Percentiles rank a stretch among this genome's conserved stretches.
These are phyloP conservation scores for Gleditsia sinensis DNA, from an alignment of 306 rosid genomes.

Conservation along the genomic window DNA sequence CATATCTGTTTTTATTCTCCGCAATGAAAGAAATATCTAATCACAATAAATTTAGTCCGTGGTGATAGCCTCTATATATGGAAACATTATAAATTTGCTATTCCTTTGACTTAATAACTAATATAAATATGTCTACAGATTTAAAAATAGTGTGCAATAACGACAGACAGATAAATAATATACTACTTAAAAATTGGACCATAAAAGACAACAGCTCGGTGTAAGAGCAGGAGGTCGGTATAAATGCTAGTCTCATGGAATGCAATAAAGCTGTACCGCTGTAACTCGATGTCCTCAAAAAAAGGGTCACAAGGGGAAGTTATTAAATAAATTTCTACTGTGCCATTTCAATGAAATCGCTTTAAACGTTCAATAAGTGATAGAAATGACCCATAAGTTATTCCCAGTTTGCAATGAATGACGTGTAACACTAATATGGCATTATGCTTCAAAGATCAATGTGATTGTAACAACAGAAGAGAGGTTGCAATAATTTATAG, in stretches of 20 bases:
- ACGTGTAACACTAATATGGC: neutral
- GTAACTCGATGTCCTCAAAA: neutral
- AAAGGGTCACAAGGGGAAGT: neutral
- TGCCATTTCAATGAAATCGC: neutral
- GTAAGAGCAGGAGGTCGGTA: no score
- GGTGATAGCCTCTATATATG: constrained; percentile 3
- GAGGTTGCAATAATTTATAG: neutral
- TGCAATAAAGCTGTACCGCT: neutral
- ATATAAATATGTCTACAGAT: no score
- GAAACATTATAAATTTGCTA: constrained; percentile 4
- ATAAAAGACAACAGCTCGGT: constrained; percentile 1
- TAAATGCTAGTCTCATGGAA: neutral
- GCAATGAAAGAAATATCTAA: constrained; percentile 15
- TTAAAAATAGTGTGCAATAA: neutral
- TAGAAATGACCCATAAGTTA: neutral
- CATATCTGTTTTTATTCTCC: constrained; percentile 21
- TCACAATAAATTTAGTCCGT: neutral
- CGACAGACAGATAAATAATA: constrained; percentile 14
- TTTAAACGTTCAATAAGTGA: neutral
- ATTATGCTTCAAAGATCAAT: neutral
- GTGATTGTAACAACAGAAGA: neutral
- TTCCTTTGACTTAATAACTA: neutral
- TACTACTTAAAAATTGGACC: neutral
- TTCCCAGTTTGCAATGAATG: neutral
- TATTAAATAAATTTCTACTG: neutral